Evolutionary conservation across 345 rosid genomes (phyloP).

Genomic region (Aquilaria sinensis): DNA sequence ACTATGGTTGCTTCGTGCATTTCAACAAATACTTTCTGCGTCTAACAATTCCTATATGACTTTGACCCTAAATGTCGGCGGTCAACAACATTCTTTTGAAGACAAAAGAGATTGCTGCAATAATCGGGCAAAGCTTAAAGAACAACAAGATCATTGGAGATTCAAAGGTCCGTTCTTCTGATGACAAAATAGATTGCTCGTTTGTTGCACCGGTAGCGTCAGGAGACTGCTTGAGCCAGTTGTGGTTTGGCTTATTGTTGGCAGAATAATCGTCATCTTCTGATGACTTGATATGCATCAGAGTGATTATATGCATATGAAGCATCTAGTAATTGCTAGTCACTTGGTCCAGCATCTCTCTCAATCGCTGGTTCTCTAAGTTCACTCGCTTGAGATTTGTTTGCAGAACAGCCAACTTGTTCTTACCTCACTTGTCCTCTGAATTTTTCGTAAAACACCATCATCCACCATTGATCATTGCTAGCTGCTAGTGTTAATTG

Average conservation of each 20-base stretch:
- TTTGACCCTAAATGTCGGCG: no score
- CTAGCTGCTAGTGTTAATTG: constrained; percentile 49
- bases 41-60: no score
- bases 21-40: no score
- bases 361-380: constrained; percentile 46
- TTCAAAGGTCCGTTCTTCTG: constrained; percentile 35
- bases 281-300: constrained; percentile 23
- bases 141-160: constrained; percentile 1
- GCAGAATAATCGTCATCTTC: constrained; percentile 8
- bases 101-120: no score
- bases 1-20: no score
- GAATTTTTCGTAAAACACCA: constrained; percentile 35
- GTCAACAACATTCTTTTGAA: no score
- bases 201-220: constrained; percentile 45
- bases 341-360: constrained; percentile 32
- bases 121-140: no score
- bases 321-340: constrained; percentile 37
- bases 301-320: constrained; percentile 33
- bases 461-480: constrained; percentile 58
- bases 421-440: constrained; percentile 42
- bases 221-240: constrained; percentile 39
- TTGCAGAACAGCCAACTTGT: constrained; percentile 43
- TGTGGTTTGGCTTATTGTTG: constrained; percentile 17
- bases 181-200: constrained; percentile 39
- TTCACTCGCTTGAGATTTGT: constrained; percentile 41